phyloP scores from a whole-genome alignment of 129 eudicot species.

The Flaveria bidentis region DNA sequence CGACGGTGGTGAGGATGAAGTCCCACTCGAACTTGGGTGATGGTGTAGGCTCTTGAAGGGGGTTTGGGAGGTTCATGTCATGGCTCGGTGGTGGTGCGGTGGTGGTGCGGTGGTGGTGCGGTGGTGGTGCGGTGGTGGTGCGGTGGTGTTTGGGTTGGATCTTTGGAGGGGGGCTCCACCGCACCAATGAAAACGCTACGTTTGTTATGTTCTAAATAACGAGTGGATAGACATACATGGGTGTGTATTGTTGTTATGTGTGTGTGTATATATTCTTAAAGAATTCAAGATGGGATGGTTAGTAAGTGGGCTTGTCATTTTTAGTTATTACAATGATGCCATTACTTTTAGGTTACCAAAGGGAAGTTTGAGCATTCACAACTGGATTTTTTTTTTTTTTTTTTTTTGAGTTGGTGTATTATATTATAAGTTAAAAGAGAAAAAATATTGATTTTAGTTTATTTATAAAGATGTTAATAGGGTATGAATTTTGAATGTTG shows the following conservation, averaged over 20 bases:
- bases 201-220: conserved; percentile 8
- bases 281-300: background rate
- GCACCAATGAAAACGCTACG: conserved; percentile 36
- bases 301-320: background rate
- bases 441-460: no score
- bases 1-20: conserved; percentile 52
- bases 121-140: conserved; percentile 10
- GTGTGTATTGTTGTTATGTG: conserved; percentile 17
- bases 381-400: no score
- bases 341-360: background rate
- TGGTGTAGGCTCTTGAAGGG: conserved; percentile 18
- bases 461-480: no score
- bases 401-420: no score
- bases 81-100: conserved; percentile 17
- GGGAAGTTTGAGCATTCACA: background rate
- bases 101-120: conserved; percentile 16
- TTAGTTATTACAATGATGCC: conserved; percentile 20
- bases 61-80: conserved; percentile 37
- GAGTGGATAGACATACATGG: conserved; percentile 37
- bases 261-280: conserved; percentile 13
- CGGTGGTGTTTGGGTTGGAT: conserved; percentile 19
- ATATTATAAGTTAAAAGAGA: no score
- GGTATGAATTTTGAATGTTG: no score
- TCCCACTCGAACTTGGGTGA: conserved; percentile 68
- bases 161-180: background rate